phyloP scores from a whole-genome alignment of 352 stramenopile species.

The Phytophthora pluvialis region DNA sequence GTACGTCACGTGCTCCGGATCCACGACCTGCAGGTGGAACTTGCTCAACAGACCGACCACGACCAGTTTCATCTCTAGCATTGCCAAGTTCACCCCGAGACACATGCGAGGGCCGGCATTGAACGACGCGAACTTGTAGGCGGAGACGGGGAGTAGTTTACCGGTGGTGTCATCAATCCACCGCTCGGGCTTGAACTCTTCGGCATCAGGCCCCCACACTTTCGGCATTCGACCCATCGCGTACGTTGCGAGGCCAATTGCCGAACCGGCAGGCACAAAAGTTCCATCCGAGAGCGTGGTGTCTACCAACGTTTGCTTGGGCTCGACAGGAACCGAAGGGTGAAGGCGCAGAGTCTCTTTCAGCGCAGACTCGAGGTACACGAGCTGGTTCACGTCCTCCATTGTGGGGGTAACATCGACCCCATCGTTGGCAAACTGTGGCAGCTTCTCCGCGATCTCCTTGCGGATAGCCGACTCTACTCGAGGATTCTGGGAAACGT shows the following conservation, averaged over 20 bases:
- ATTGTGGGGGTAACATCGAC: conserved; percentile 18
- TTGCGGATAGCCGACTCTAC: conserved; percentile 49
- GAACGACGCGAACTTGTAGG: conserved; percentile 76
- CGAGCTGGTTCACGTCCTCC: conserved; percentile 40
- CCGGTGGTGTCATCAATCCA: conserved; percentile 49
- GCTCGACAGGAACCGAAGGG: conserved; percentile 54
- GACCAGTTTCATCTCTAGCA: conserved; percentile 84
- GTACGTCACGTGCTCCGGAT: conserved; percentile 48
- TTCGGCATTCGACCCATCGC: conserved; percentile 49
- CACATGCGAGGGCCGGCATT: conserved; percentile 69
- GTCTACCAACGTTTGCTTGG: conserved; percentile 44
- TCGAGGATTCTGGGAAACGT: conserved; percentile 50
- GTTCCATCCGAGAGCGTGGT: conserved; percentile 68
- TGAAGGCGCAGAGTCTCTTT: conserved; percentile 66
- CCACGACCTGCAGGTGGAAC: conserved; percentile 52
- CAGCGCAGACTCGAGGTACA: conserved; percentile 57
- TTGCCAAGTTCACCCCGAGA: conserved; percentile 69
- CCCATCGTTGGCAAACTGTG: conserved; percentile 1
- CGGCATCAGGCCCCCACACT: conserved; percentile 62
- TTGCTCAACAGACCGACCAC: conserved; percentile 51
- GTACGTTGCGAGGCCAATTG: conserved; percentile 49
- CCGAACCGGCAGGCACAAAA: conserved; percentile 37
- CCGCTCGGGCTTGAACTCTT: conserved; percentile 60
- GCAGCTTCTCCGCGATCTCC: conserved; percentile 44
- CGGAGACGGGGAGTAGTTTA: conserved; percentile 36